Base-by-base conservation (phyloP, 768 basidiomycete species). In the Royoungia palumana region DNA sequence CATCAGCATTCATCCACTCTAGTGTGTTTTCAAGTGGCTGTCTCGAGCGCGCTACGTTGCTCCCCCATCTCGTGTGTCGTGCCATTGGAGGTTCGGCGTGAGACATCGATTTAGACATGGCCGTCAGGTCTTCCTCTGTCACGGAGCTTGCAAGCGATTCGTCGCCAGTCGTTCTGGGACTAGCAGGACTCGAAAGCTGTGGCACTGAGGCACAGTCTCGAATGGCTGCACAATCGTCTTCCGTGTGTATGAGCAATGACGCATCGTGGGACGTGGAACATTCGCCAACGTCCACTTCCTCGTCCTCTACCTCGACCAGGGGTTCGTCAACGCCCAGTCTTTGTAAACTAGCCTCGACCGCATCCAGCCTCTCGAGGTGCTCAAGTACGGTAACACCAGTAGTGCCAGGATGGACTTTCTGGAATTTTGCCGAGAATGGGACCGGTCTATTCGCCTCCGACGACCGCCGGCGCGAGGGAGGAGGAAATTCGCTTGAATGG, bases 381-480 rank as follows among this genome's bases (percentile, higher is more conserved):
- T 89, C 87, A 32, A 94, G 75, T 41, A 93, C 84, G 10, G 82
- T 85, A 21, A 93, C 89, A 11, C 91, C 91, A 0, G 89, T 92
- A 24, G 89, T 90, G 32, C 87, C 88, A 39, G 89, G 89, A 61
- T 89, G 87, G 28, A 91, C 83, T 41, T 83, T 79, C 61, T 86
- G 81, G 67, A 88, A 87, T 68, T 90, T 91, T n/a, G 83, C 79
- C 12, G 83, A 82, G 64, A 92, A 89, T 4, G 89, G 87, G 13
- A 92, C 85, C 0, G 90, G 89, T 28, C 90, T 78, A 17, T 81
- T 75, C 21, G 75, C 73, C 41, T 85, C 86, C 7, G 79, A 73
- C 28, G 84, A 83, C 35, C 75, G 75, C 36, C 84, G 75, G 24
- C 80, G 77, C 46, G 82, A 77, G 7, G 83, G 83, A 32, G 87